Percentiles rank a stretch among this genome's conserved stretches.
Evolutionary conservation across 2,329 filamentous ascomycete genomes (phyloP).

Genomic region (Colletotrichum sidae): DNA sequence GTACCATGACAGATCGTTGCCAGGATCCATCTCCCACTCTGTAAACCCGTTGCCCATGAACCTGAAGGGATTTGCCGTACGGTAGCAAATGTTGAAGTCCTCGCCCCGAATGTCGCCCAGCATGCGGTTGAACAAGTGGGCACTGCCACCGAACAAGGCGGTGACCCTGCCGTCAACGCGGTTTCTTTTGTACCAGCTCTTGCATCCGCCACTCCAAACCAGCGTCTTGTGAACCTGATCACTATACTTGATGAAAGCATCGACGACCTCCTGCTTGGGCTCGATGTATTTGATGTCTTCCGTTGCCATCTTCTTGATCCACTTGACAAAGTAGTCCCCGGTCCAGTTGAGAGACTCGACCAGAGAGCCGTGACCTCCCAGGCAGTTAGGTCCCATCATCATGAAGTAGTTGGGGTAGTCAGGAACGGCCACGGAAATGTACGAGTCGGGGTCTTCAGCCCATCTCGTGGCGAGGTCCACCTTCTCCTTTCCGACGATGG

Average conservation of each 20-base stretch:
- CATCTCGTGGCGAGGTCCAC: slow-evolving; percentile 63
- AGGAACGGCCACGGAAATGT: slow-evolving; percentile 45
- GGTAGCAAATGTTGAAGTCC: slow-evolving; percentile 60
- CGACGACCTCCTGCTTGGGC: slow-evolving; percentile 48
- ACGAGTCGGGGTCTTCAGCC: slow-evolving; percentile 47
- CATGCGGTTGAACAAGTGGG: slow-evolving; percentile 50
- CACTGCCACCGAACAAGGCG: slow-evolving; percentile 57
- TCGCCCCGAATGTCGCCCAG: slow-evolving; percentile 55
- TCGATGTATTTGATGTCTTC: slow-evolving; percentile 44
- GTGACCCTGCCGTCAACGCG: slow-evolving; percentile 55
- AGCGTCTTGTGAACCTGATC: slow-evolving; percentile 56
- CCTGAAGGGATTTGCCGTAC: slow-evolving; percentile 54
- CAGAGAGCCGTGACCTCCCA: slow-evolving; percentile 34
- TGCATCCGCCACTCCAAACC: slow-evolving; percentile 53
- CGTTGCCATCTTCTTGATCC: slow-evolving; percentile 41
- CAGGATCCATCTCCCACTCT: slow-evolving; percentile 49
- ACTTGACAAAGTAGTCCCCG: slow-evolving; percentile 45
- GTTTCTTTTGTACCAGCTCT: slow-evolving; percentile 61
- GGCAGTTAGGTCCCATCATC: slow-evolving; percentile 38
- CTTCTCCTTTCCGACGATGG: slow-evolving; percentile 59
- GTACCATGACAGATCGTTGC: slow-evolving; percentile 45
- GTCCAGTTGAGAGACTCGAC: slow-evolving; percentile 37
- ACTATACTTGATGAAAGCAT: slow-evolving; percentile 53
- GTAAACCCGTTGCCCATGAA: slow-evolving; percentile 63
- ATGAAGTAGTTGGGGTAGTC: slow-evolving; percentile 47